Base-by-base conservation (phyloP, 176 grass and related monocot species). In the Lolium rigidum region DNA sequence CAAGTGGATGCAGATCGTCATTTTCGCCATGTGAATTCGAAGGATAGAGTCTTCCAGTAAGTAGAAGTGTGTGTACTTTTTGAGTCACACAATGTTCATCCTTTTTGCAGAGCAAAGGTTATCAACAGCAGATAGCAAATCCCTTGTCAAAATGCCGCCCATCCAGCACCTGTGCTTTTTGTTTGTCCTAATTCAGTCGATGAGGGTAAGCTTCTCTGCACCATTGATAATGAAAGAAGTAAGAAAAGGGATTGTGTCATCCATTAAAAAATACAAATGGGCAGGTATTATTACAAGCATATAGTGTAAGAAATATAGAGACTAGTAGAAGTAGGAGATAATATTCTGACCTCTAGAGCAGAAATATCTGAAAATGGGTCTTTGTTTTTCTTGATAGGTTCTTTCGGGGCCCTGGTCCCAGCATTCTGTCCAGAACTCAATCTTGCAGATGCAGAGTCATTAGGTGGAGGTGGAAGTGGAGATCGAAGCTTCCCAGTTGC, bases 341-440 rank as follows among this genome's bases (percentile, higher is more conserved):
- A 16, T 72, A 88, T 14, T 47, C 37, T 81, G 70, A 99, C 97
- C 94, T 99, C 88, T 47, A 97, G 85, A 82, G 92, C 63, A 87
- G 97, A 99, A 90, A 99, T 89, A 91, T 99, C 92, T 35, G 97
- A 94, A 64, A 99, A 90, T 20, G 92, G 55, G 85, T 97, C 90
- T 8, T 48, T 84, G 80, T 56, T 87, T 85, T 70, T 82, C 78
- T 88, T 95, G 12, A 88, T 20, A 16, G 88, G 76, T 76, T 93
- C 92, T 86, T 88, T 90, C 13, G 74, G 67, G 31, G 64, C 48
- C n/a, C 79, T 83, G 21, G 76, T 68, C 88, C 74, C 88, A 83
- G 88, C 28, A 84, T 65, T 84, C 11, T 89, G 80, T 51, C 80
- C 88, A 26, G 94, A 87, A 84, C 88, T 88, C 87, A 93, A 93